Evolutionary conservation across 164 flowering plant genomes (phyloP), one percentile per base, ranked within the genome.

Genomic region (Aristolochia fimbriata): DNA sequence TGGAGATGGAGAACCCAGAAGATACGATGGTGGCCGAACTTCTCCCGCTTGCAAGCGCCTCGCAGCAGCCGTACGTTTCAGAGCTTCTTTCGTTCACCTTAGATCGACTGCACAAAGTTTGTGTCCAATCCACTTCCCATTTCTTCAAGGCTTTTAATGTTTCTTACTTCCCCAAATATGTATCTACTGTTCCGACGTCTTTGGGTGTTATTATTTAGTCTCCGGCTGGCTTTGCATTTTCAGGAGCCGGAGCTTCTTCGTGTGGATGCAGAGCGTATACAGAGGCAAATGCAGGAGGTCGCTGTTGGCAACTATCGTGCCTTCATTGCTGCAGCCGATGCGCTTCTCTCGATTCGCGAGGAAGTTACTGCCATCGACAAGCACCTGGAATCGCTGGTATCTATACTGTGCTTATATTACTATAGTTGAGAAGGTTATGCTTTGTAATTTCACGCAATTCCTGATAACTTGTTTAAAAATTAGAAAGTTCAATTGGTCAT

Each of bases 71-170:
- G 10, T 93, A 93, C 71, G 90, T 93, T 57, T 89, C 98, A 19
- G 97, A 93, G 70, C 96, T 93, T 63, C 97, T 93, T 55, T 93
- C 98, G 25, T 93, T 89, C 86, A 89, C 98, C n/a, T 89, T 93
- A 33, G 98, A 93, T 78, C 97, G 98, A 47, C 96, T 93, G 49
- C 97, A 93, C 76, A 93, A 93, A 87, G 95, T 85, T 23, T 14
- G 5, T 58, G 2, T 27, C 30, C 30, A 5, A 27, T 27, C 30
- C 30, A 27, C 3, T 27, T 27, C 30, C 30, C 30, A 27, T 27
- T 27, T 27, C 30, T 27, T 27, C 30, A 27, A 27, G 30, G 30
- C 30, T 27, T 27, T 27, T 27, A 27, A 27, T 27, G 5, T 5
- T 11, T 31, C 37, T 20, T 17, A 7, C 33, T 61, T 19, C 23